A percentile compares a stretch with the other conserved stretches of the same genome.
These are phyloP conservation scores for Colletotrichum tropicicola DNA, from an alignment of 2,329 filamentous ascomycete genomes.

Conservation along the genomic window DNA sequence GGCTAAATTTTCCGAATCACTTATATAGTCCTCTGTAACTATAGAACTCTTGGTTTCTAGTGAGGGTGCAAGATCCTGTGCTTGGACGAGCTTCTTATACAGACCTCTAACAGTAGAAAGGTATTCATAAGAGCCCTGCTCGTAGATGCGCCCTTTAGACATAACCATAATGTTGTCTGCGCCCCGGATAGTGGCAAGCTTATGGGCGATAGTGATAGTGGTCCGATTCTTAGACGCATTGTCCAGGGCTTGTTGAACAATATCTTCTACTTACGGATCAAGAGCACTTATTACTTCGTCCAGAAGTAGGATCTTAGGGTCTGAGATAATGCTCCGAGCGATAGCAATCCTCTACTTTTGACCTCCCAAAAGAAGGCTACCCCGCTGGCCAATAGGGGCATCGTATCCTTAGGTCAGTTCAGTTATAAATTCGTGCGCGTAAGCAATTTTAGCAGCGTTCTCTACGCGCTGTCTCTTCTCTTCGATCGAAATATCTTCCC, in stretches of 20 bases:
- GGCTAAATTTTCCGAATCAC: background rate
- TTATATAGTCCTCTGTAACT: background rate
- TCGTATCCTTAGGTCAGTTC: conserved; percentile 35
- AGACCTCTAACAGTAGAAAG: conserved; percentile 23
- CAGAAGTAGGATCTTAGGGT: conserved; percentile 69
- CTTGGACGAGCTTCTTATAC: conserved; percentile 35
- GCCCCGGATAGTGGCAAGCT: too few species aligned
- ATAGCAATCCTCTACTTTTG: conserved; percentile 74
- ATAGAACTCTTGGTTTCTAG: too few species aligned
- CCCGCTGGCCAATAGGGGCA: conserved; percentile 36
- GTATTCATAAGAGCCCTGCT: conserved; percentile 39
- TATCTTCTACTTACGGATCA: conserved; percentile 49
- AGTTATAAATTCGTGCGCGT: conserved; percentile 36
- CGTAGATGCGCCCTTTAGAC: conserved; percentile 38
- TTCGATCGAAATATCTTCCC: conserved; percentile 10
- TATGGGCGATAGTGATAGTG: conserved; percentile 70
- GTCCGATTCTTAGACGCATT: conserved; percentile 65
- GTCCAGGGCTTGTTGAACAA: conserved; percentile 64
- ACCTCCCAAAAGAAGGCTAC: conserved; percentile 54
- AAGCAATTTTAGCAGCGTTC: conserved; percentile 36
- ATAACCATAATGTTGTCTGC: conserved; percentile 45
- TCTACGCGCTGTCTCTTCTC: conserved; percentile 46
- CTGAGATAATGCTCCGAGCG: conserved; percentile 68
- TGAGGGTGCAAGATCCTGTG: conserved; percentile 34
- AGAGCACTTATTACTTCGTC: conserved; percentile 72